A percentile compares a stretch with the other conserved stretches of the same genome.
Conservation (phyloP, 148 eudicot genomes). For the Amaranthus hypochondriacus region DNA sequence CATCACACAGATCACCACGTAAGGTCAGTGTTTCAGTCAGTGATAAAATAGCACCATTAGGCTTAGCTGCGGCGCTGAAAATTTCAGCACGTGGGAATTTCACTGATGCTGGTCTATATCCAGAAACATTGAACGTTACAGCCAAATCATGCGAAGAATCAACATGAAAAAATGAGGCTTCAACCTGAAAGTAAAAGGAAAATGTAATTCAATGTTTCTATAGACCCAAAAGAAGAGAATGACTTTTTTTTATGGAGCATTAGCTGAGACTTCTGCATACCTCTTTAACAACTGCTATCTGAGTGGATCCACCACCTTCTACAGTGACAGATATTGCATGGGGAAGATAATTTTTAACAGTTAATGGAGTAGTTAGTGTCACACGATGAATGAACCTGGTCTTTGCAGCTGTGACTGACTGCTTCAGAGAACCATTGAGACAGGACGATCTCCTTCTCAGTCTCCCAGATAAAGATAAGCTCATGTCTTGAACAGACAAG, state of each 20-base stretch:
- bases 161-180: slow-evolving; percentile 71
- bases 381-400: slow-evolving; percentile 68
- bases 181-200: slow-evolving; percentile 50
- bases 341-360: slow-evolving; percentile 77
- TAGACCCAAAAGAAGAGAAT: background rate
- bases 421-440: slow-evolving; percentile 30
- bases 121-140: slow-evolving; percentile 53
- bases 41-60: slow-evolving; percentile 64
- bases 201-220: background rate
- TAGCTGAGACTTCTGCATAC: slow-evolving; percentile 30
- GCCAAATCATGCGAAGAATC: slow-evolving; percentile 92
- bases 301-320: slow-evolving; percentile 75
- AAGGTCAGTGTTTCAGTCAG: slow-evolving; percentile 60
- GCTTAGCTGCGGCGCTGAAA: slow-evolving; percentile 65
- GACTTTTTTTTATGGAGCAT: background rate
- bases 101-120: slow-evolving; percentile 55
- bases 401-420: slow-evolving; percentile 29
- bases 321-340: slow-evolving; percentile 53
- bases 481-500: slow-evolving; percentile 63
- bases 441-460: slow-evolving; percentile 31
- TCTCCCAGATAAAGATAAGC: slow-evolving; percentile 50
- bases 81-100: slow-evolving; percentile 88
- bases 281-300: slow-evolving; percentile 53
- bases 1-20: slow-evolving; percentile 45
- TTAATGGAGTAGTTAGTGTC: slow-evolving; percentile 60